These are phyloP conservation scores for Pseudocercospora fijiensis DNA, from an alignment of 2,329 filamentous ascomycete species.

Conservation along the genomic window DNA sequence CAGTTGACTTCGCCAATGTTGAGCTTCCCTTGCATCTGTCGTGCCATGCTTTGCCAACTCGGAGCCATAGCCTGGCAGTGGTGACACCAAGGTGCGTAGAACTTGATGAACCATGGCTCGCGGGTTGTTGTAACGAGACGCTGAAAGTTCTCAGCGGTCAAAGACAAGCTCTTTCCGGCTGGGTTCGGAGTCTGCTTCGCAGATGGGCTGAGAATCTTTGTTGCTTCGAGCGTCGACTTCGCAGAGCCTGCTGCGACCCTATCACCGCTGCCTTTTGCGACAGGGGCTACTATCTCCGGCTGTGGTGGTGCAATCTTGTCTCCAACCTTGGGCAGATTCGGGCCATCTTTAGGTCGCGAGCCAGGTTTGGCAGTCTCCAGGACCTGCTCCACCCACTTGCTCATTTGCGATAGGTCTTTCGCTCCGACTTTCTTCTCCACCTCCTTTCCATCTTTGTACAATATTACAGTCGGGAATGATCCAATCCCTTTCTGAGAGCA, in stretches of 20 bases:
- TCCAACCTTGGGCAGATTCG: conserved; percentile 70
- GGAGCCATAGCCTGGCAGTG: conserved; percentile 93
- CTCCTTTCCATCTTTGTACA: conserved; percentile 76
- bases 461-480: conserved; percentile 72
- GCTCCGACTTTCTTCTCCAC: conserved; percentile 64
- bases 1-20: conserved; percentile 98
- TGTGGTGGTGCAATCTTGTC: conserved; percentile 46
- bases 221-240: conserved; percentile 50
- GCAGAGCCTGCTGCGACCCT: conserved; percentile 36
- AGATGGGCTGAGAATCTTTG: conserved; percentile 42
- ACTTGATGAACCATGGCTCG: conserved; percentile 98
- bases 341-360: conserved; percentile 65
- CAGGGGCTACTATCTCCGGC: conserved; percentile 32
- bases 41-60: conserved; percentile 83
- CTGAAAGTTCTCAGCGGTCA: conserved; percentile 85
- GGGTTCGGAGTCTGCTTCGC: conserved; percentile 66
- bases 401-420: conserved; percentile 66
- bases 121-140: conserved; percentile 78
- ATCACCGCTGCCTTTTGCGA: conserved; percentile 29
- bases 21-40: conserved; percentile 83
- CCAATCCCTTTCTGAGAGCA: conserved; percentile 67
- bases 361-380: conserved; percentile 79
- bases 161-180: conserved; percentile 68
- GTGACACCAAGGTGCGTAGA: conserved; percentile 95
- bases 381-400: conserved; percentile 69